A percentile compares a stretch with the other conserved stretches of the same genome.
These are phyloP conservation scores for Hypoxylon sp. DNA, from an alignment of 2,329 filamentous ascomycete genomes.

Conservation along the genomic window DNA sequence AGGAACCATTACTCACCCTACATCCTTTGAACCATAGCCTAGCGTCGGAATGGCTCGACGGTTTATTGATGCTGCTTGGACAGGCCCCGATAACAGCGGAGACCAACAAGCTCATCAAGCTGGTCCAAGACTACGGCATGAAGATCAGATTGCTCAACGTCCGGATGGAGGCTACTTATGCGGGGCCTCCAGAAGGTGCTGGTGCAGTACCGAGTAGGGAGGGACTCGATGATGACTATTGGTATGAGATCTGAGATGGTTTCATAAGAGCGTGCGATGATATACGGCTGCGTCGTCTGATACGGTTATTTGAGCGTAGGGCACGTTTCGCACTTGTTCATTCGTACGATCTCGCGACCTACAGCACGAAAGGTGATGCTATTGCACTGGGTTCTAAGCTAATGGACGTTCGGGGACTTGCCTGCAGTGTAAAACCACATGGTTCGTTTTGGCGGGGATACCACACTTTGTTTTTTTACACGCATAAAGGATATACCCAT, in stretches of 20 bases:
- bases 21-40: slow-evolving; percentile 84
- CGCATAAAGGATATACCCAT: slow-evolving; percentile 43
- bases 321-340: slow-evolving; percentile 15
- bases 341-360: slow-evolving; percentile 17
- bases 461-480: slow-evolving; percentile 37
- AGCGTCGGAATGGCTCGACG: slow-evolving; percentile 97
- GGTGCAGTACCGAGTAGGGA: slow-evolving; percentile 85
- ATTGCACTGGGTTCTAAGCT: slow-evolving; percentile 23
- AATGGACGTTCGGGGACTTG: slow-evolving; percentile 32
- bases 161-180: slow-evolving; percentile 82
- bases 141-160: slow-evolving; percentile 95
- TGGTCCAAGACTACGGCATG: slow-evolving; percentile 91
- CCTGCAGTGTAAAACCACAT: slow-evolving; percentile 30
- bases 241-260: slow-evolving; percentile 78
- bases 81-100: slow-evolving; percentile 98
- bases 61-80: slow-evolving; percentile 92
- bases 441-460: slow-evolving; percentile 39
- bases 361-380: slow-evolving; percentile 21
- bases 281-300: not conserved
- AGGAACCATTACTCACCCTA: slow-evolving; percentile 84
- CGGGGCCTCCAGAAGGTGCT: slow-evolving; percentile 76
- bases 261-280: not conserved
- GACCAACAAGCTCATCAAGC: slow-evolving; percentile 87
- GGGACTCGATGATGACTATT: slow-evolving; percentile 92
- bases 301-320: not conserved